These are phyloP conservation scores for Dianthus caryophyllus DNA, from an alignment of 148 eudicot genomes.

Conservation along the genomic window DNA sequence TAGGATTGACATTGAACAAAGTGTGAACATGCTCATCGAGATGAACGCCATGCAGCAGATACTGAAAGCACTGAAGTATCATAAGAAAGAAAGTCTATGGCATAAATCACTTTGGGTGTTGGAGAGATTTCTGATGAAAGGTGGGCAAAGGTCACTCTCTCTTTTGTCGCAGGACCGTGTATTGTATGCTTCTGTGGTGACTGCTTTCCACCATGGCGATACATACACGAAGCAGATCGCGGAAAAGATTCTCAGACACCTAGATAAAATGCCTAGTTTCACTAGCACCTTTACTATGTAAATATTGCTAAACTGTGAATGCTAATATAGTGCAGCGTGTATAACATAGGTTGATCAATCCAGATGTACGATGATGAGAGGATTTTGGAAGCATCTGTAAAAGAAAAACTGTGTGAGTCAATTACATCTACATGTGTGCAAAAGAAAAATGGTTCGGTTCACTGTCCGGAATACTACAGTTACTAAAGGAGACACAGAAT, in stretches of 20 bases:
- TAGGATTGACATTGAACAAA: slow-evolving; percentile 45
- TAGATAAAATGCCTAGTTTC: slow-evolving; percentile 57
- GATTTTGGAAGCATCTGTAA: neutral
- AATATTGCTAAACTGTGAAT: slow-evolving; percentile 8
- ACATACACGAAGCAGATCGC: slow-evolving; percentile 66
- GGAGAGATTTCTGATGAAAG: slow-evolving; percentile 55
- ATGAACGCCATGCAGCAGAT: slow-evolving; percentile 43
- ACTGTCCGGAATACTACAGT: too few relatives aligned
- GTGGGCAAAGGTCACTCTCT: slow-evolving; percentile 42
- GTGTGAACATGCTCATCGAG: slow-evolving; percentile 47
- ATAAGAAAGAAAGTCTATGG: slow-evolving; percentile 55
- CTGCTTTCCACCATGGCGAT: slow-evolving; percentile 73
- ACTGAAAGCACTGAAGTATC: slow-evolving; percentile 54
- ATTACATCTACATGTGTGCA: too few relatives aligned
- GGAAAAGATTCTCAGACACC: slow-evolving; percentile 61
- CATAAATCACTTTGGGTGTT: slow-evolving; percentile 73
- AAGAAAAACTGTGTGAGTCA: too few relatives aligned
- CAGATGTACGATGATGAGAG: slow-evolving; percentile 6
- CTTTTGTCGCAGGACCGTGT: slow-evolving; percentile 51
- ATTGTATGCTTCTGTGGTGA: slow-evolving; percentile 51
- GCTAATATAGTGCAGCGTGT: neutral
- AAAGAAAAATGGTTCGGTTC: too few relatives aligned
- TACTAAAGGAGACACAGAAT: too few relatives aligned
- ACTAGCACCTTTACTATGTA: slow-evolving; percentile 39
- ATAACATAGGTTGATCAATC: slow-evolving; percentile 2